Evolutionary conservation across 2,329 filamentous ascomycete genomes (phyloP).

Genomic region (Fusarium brevicatenulatum): DNA sequence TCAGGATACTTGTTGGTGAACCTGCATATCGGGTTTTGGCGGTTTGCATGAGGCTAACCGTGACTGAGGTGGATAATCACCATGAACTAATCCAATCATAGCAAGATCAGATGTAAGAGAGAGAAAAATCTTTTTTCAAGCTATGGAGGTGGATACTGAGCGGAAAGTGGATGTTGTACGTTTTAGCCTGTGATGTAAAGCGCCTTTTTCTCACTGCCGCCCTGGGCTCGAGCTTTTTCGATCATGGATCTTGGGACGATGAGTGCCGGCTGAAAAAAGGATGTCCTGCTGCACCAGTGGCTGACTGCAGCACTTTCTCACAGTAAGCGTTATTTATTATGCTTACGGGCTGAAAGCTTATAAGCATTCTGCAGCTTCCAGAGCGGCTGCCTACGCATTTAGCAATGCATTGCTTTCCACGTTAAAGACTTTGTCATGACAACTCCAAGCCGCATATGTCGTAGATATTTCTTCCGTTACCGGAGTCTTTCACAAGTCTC

Average conservation of each 20-base stretch:
- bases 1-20: slow-evolving; percentile 10
- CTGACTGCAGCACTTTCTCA: not conserved
- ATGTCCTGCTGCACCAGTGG: not conserved
- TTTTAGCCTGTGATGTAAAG: slow-evolving; percentile 22
- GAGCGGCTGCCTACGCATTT: slow-evolving; percentile 1
- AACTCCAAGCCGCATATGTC: slow-evolving; percentile 17
- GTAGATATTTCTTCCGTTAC: slow-evolving; percentile 6
- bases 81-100: slow-evolving; percentile 19
- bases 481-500: slow-evolving; percentile 4
- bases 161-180: slow-evolving; percentile 32
- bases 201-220: slow-evolving; percentile 28
- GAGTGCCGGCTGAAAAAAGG: slow-evolving; percentile 9
- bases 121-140: slow-evolving; percentile 34
- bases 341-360: not conserved
- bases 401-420: not conserved
- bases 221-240: slow-evolving; percentile 18
- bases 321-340: not conserved
- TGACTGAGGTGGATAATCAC: slow-evolving; percentile 4
- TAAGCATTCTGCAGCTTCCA: slow-evolving; percentile 12
- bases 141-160: slow-evolving; percentile 30
- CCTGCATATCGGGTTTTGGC: slow-evolving; percentile 20
- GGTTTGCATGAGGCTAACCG: slow-evolving; percentile 19
- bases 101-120: slow-evolving; percentile 10
- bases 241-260: slow-evolving; percentile 11
- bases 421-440: slow-evolving; percentile 25